These are phyloP conservation scores for Solanum gracilifrons DNA, from an alignment of 257 asterid species.

Conservation along the genomic window DNA sequence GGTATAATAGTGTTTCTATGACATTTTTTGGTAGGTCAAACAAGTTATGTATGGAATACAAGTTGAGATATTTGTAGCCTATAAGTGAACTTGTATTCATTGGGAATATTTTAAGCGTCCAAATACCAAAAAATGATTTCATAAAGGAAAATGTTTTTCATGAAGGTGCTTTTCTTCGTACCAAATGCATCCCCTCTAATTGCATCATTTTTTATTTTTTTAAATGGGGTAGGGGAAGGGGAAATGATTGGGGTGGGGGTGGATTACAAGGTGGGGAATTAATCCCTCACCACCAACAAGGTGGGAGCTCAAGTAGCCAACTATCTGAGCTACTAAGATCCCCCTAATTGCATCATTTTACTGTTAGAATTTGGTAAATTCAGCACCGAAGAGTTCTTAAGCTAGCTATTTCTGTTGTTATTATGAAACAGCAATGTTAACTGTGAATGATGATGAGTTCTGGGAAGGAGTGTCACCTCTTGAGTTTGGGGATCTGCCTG, in stretches of 20 bases:
- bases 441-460: slow-evolving; percentile 17
- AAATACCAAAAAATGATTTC: background rate
- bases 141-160: background rate
- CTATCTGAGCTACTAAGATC: too few relatives aligned
- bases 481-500: slow-evolving; percentile 17
- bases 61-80: background rate
- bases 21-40: background rate
- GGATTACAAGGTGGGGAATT: too few relatives aligned
- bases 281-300: too few relatives aligned
- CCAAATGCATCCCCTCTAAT: background rate
- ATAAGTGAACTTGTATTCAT: background rate
- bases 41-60: background rate
- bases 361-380: background rate
- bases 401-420: background rate
- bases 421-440: slow-evolving; percentile 14
- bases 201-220: background rate
- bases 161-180: background rate
- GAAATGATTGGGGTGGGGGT: too few relatives aligned
- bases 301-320: too few relatives aligned
- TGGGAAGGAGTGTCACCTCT: slow-evolving; percentile 16
- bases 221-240: too few relatives aligned
- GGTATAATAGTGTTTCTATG: background rate
- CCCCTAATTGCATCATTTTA: background rate
- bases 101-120: too few relatives aligned
- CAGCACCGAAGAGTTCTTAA: background rate